phyloP scores from a whole-genome alignment of 495 filamentous ascomycete genomes.

The Penicillium taxi region DNA sequence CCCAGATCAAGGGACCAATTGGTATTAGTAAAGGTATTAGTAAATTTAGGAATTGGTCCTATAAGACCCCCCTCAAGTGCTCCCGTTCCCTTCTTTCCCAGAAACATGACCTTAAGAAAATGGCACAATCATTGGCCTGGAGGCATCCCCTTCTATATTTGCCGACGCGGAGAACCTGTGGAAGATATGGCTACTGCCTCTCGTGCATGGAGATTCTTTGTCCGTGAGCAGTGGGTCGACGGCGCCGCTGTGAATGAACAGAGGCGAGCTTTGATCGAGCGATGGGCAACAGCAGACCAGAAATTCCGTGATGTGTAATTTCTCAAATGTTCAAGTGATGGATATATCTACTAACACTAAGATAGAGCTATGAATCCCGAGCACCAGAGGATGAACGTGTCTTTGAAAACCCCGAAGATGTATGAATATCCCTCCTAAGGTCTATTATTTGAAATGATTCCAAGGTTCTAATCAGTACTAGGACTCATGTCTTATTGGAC shows the following conservation, averaged over 20 bases:
- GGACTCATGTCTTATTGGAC: background rate
- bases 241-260: conserved; percentile 8
- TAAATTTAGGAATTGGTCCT: too few species aligned
- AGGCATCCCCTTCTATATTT: conserved; percentile 6
- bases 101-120: background rate
- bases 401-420: conserved; percentile 3
- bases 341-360: background rate
- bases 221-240: conserved; percentile 8
- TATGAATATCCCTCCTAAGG: conserved; percentile 2
- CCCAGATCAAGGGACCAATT: conserved; percentile 41
- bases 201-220: conserved; percentile 12
- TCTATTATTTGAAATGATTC: background rate
- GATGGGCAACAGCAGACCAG: conserved; percentile 13
- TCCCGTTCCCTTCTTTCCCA: too few species aligned
- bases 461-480: too few species aligned
- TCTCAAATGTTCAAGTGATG: background rate
- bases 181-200: conserved; percentile 2
- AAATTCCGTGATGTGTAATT: conserved; percentile 9
- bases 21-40: too few species aligned
- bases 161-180: conserved; percentile 9
- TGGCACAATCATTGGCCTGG: background rate
- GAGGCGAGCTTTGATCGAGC: conserved; percentile 9
- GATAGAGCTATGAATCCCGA: conserved; percentile 11
- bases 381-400: conserved; percentile 7
- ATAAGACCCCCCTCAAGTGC: too few species aligned